Conservation (phyloP, 345 rosid species). For the Boechera stricta region DNA sequence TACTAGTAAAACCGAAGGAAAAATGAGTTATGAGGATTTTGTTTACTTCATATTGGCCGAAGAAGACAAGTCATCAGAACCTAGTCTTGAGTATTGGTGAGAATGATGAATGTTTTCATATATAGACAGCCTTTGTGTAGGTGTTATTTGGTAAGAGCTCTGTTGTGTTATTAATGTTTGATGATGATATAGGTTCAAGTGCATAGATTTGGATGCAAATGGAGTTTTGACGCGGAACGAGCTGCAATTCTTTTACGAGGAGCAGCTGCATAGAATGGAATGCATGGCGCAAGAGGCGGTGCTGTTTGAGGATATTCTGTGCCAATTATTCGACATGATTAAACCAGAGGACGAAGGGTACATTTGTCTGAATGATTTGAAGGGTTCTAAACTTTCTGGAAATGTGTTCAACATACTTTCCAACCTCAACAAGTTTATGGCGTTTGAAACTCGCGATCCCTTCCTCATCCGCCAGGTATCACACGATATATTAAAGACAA, state of each 20-base stretch:
- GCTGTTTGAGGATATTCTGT: slow-evolving; percentile 89
- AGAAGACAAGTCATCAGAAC: slow-evolving; percentile 95
- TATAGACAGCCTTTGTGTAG: background rate
- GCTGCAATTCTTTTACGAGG: slow-evolving; percentile 93
- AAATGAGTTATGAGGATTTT: slow-evolving; percentile 97
- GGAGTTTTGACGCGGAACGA: slow-evolving; percentile 84
- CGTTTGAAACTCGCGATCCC: slow-evolving; percentile 96
- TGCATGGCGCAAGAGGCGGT: slow-evolving; percentile 99
- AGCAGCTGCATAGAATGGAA: slow-evolving; percentile 98
- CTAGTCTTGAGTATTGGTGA: slow-evolving; percentile 97
- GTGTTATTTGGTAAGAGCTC: slow-evolving; percentile 5
- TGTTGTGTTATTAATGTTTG: slow-evolving; percentile 5
- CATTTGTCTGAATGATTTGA: slow-evolving; percentile 71
- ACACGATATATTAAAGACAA: background rate
- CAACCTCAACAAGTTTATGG: slow-evolving; percentile 95
- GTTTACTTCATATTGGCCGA: slow-evolving; percentile 93
- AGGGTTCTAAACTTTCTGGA: slow-evolving; percentile 90
- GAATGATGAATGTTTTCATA: background rate
- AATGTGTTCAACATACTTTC: slow-evolving; percentile 90
- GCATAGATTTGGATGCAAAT: slow-evolving; percentile 96
- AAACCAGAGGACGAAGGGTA: slow-evolving; percentile 83
- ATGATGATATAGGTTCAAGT: slow-evolving; percentile 72
- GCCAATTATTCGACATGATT: slow-evolving; percentile 96
- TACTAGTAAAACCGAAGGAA: slow-evolving; percentile 83
- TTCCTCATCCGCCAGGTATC: slow-evolving; percentile 96